Percentiles rank a stretch among this genome's conserved stretches.
Conservation (phyloP, 2,329 filamentous ascomycete genomes). For the Alternaria conjuncta region DNA sequence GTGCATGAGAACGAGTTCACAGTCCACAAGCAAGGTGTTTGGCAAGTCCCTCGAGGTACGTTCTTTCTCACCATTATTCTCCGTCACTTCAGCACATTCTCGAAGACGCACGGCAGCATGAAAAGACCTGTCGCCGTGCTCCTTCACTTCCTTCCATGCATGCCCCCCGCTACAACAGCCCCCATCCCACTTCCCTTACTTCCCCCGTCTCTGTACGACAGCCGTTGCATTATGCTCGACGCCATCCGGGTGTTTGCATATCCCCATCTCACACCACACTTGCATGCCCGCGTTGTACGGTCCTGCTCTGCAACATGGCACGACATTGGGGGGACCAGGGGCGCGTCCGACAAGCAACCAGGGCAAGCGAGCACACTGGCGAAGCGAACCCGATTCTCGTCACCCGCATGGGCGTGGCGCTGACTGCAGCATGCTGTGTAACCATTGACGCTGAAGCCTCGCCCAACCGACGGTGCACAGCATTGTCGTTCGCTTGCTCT, state of each 20-base stretch:
- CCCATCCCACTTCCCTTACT: neutral
- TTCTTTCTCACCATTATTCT: slow-evolving; percentile 21
- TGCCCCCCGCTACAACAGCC: neutral
- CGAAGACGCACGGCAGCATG: neutral
- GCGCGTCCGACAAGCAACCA: slow-evolving; percentile 1
- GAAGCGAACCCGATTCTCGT: slow-evolving; percentile 13
- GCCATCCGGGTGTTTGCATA: slow-evolving; percentile 25
- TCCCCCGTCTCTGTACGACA: slow-evolving; percentile 33
- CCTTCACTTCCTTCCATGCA: neutral
- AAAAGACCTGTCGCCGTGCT: neutral
- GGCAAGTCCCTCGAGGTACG: slow-evolving; percentile 94
- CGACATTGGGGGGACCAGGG: slow-evolving; percentile 8
- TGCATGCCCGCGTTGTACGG: slow-evolving; percentile 1
- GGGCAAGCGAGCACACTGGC: slow-evolving; percentile 24
- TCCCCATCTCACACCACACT: neutral
- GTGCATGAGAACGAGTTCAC: slow-evolving; percentile 78
- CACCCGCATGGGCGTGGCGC: slow-evolving; percentile 29
- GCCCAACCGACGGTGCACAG: slow-evolving; percentile 13
- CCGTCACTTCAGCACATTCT: neutral
- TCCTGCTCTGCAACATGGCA: slow-evolving; percentile 24
- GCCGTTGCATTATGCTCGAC: slow-evolving; percentile 37
- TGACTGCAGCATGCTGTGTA: slow-evolving; percentile 29
- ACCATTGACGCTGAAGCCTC: slow-evolving; percentile 22
- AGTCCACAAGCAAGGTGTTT: slow-evolving; percentile 86
- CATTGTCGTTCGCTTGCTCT: slow-evolving; percentile 20